Evolutionary conservation across 2,329 filamentous ascomycete species (phyloP).

Genomic region (Pseudocercospora crystallina): DNA sequence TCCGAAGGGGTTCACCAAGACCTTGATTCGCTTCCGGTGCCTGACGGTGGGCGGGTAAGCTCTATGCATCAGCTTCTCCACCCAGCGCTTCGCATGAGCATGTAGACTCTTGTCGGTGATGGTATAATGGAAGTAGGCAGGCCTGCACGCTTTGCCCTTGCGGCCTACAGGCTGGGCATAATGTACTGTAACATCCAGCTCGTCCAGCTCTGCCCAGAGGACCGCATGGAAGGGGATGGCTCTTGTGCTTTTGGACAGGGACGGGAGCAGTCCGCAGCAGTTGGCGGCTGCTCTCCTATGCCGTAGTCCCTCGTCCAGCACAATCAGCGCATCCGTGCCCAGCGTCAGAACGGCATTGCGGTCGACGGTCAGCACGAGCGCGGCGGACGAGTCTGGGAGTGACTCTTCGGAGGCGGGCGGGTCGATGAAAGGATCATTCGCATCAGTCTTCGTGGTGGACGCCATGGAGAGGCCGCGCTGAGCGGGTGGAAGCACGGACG

Average conservation of each 20-base stretch:
- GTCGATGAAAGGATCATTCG: too few relatives aligned
- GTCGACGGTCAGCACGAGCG: conserved; percentile 45
- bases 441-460: too few relatives aligned
- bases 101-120: conserved; percentile 53
- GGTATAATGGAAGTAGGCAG: conserved; percentile 61
- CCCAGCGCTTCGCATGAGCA: conserved; percentile 59
- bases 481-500: too few relatives aligned
- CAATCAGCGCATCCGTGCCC: conserved; percentile 59
- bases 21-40: conserved; percentile 74
- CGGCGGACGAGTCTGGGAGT: conserved; percentile 2
- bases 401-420: too few relatives aligned
- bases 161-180: conserved; percentile 63
- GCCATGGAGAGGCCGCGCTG: too few relatives aligned
- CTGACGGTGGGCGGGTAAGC: conserved; percentile 68
- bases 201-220: conserved; percentile 71
- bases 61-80: conserved; percentile 62
- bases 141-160: conserved; percentile 58
- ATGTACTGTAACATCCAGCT: conserved; percentile 65
- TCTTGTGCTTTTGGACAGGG: conserved; percentile 48
- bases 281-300: conserved; percentile 47
- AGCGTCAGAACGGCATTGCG: conserved; percentile 61
- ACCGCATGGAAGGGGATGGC: conserved; percentile 78
- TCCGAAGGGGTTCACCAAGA: conserved; percentile 87
- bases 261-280: conserved; percentile 58
- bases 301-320: conserved; percentile 59